Percentiles rank a stretch among this genome's conserved stretches.
phyloP scores from a whole-genome alignment of 257 asterid species.

The Forsythia viridissima region DNA sequence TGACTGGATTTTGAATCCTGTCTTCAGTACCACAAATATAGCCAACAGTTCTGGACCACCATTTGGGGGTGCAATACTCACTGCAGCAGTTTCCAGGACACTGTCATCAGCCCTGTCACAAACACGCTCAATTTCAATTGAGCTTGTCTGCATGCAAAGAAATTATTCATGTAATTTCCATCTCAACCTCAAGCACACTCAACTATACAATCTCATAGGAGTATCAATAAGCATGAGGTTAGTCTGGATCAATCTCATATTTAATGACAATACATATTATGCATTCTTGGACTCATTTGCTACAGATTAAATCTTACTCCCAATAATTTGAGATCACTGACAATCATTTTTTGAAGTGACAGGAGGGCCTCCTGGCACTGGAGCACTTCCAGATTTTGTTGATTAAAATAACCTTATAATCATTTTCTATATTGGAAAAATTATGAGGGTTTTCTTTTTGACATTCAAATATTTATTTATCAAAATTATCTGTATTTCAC shows the following conservation, averaged over 20 bases:
- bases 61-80: conserved; percentile 60
- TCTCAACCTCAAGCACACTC: background rate
- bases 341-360: background rate
- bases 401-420: background rate
- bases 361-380: background rate
- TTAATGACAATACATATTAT: too few species aligned
- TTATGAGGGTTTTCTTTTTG: too few species aligned
- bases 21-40: conserved; percentile 70
- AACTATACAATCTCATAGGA: too few species aligned
- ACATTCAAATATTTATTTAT: too few species aligned
- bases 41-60: conserved; percentile 87
- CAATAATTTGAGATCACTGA: background rate
- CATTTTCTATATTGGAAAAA: background rate
- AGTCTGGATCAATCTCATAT: background rate
- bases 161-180: background rate
- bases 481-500: too few species aligned
- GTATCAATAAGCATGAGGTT: background rate
- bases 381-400: background rate
- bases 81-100: conserved; percentile 83
- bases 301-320: background rate
- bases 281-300: background rate
- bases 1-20: conserved; percentile 44
- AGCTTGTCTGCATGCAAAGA: conserved; percentile 60
- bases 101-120: conserved; percentile 72
- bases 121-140: conserved; percentile 82